These are phyloP conservation scores for Kalmusia sp. DNA, from an alignment of 2,329 filamentous ascomycete genomes.

Conservation along the genomic window DNA sequence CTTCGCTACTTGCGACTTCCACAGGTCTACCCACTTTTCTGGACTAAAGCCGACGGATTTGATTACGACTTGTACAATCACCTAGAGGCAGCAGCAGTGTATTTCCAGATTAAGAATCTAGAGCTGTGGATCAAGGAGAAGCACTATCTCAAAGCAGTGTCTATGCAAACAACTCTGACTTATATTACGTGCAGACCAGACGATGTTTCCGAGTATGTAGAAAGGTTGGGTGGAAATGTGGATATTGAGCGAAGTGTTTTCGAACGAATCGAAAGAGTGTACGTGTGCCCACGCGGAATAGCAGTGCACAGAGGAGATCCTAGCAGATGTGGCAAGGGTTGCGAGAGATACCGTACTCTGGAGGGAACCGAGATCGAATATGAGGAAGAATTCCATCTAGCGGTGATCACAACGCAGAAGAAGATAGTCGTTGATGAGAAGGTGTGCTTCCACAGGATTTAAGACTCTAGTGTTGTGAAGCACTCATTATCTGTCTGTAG, in stretches of 20 bases:
- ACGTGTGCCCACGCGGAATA: background rate
- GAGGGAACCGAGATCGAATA: background rate
- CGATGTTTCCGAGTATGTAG: too few relatives aligned
- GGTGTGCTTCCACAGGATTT: too few relatives aligned
- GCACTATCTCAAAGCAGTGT: slow-evolving; percentile 11
- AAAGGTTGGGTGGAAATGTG: background rate
- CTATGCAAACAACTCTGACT: background rate
- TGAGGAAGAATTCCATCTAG: background rate
- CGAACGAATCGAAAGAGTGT: background rate
- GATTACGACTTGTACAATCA: slow-evolving; percentile 38
- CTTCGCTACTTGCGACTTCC: slow-evolving; percentile 15
- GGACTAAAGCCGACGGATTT: slow-evolving; percentile 29
- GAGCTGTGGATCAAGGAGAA: slow-evolving; percentile 32
- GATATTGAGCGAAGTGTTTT: background rate
- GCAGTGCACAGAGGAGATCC: background rate
- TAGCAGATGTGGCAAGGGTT: background rate
- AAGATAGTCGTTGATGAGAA: background rate
- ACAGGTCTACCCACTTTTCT: slow-evolving; percentile 35
- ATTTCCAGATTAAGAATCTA: slow-evolving; percentile 37
- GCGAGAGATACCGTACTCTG: background rate
- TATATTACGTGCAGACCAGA: background rate
- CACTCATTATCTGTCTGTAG: too few relatives aligned
- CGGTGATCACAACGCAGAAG: background rate
- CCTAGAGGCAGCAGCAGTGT: slow-evolving; percentile 38
- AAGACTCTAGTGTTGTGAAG: too few relatives aligned